These are phyloP conservation scores for Hyparrhenia diplandra DNA, from an alignment of 176 grass and related monocot genomes.

Conservation along the genomic window DNA sequence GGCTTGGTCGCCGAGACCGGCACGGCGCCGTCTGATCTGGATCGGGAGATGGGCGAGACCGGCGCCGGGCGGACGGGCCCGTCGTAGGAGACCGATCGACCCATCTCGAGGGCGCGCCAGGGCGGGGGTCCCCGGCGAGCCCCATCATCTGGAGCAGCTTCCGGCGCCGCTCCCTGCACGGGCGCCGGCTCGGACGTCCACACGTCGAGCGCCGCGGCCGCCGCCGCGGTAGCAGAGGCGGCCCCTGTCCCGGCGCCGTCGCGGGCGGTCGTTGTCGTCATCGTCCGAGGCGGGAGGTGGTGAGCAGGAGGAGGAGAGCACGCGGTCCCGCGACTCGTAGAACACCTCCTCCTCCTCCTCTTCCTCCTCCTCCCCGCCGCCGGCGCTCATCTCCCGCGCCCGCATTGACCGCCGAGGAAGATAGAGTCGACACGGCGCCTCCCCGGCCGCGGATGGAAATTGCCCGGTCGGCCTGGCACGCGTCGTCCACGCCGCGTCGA, in stretches of 20 bases:
- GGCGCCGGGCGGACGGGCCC: background rate
- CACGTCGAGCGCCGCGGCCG: too few species aligned
- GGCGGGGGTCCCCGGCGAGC: conserved; percentile 48
- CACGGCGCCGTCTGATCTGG: conserved; percentile 72
- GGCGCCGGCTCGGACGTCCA: conserved; percentile 74
- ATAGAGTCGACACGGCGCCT: background rate
- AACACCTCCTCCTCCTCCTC: conserved; percentile 65
- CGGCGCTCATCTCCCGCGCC: conserved; percentile 62
- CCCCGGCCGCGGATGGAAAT: conserved; percentile 21
- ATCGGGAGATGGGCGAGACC: conserved; percentile 49
- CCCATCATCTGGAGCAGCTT: conserved; percentile 62
- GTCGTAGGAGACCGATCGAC: conserved; percentile 60
- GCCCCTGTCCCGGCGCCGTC: conserved; percentile 13
- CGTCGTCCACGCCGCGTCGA: background rate
- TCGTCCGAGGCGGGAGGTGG: conserved; percentile 87
- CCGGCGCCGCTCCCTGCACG: conserved; percentile 73
- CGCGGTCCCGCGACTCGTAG: conserved; percentile 83
- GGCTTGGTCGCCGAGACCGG: conserved; percentile 43
- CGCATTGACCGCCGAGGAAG: conserved; percentile 46
- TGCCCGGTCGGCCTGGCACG: background rate
- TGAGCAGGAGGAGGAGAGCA: conserved; percentile 84
- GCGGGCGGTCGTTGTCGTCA: conserved; percentile 41
- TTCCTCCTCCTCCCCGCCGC: conserved; percentile 34
- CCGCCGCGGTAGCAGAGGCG: background rate
- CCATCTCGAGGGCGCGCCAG: conserved; percentile 42